Base-by-base conservation (phyloP, 2,329 filamentous ascomycete species). In the Neofusicoccum kwambonambiense region DNA sequence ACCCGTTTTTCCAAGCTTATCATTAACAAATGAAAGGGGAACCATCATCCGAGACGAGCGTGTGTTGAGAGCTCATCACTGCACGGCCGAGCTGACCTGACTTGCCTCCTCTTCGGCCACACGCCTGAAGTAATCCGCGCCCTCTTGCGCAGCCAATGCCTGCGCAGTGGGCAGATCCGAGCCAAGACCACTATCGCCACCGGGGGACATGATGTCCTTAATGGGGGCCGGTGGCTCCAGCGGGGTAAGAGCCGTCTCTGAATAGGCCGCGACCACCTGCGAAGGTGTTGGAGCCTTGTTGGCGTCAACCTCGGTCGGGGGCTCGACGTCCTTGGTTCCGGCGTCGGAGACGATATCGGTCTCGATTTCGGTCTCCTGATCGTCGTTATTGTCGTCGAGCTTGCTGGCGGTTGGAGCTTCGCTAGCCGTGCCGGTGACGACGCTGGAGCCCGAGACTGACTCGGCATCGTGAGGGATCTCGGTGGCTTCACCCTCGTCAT, bases 111-210 rank as follows among this genome's bases (percentile, higher is more conserved):
- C 76, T 65, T 77, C 76, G 6, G 74, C 75, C 2, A 70, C 71
- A 1, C 75, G 67, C 9, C 76, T 69, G 68, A 77, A 78, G 64
- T 76, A 77, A 64, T 77, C 76, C 19, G 73, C 74, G 27, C 71
- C 68, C 27, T 70, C 68, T 19, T 5, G 19, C 22, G 69, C 66
- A 1, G 66, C 69, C 31, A 75, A 62, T 0, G 66, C 70, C 41
- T 47, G 27, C 12, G 73, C 74, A 13, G 75, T 78, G 6, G 75
- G 71, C 6, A 77, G 27, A 66, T 79, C 77, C 0, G 73, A 74
- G 15, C 77, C 77, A 27, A 79, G 69, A 13, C 74, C 77, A 5
- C 75, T 77, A 62, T 79, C 77, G 50, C 69, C 73, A 11, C 44
- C 31, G 7, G 42, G 27, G 5, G 41, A 19, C 34, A 57, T 31